These are phyloP conservation scores for Aristolochia californica DNA, from an alignment of 164 flowering plant species.

Conservation along the genomic window DNA sequence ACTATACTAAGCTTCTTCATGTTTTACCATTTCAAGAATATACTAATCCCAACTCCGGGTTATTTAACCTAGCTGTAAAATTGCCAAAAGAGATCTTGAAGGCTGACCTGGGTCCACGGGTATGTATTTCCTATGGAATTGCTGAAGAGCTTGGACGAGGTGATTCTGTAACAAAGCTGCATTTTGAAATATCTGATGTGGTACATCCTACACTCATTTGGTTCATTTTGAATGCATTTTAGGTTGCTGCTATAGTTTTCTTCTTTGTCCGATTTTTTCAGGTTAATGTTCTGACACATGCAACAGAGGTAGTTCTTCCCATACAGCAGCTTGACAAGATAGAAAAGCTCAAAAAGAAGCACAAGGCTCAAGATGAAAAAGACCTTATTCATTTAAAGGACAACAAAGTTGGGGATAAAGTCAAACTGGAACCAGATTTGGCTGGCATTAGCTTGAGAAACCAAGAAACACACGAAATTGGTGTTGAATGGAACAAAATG, in stretches of 20 bases:
- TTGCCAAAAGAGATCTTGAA: constrained; percentile 28
- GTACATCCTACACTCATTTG: constrained; percentile 22
- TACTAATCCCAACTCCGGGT: constrained; percentile 53
- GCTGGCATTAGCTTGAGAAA: constrained; percentile 18
- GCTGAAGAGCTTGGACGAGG: constrained; percentile 41
- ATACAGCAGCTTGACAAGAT: constrained; percentile 29
- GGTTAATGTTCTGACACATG: constrained; percentile 61
- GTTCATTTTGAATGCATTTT: not conserved
- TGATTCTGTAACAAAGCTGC: constrained; percentile 44
- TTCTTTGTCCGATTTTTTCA: constrained; percentile 12
- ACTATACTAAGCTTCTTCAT: constrained; percentile 36
- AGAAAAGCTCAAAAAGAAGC: constrained; percentile 34
- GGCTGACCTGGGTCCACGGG: constrained; percentile 46
- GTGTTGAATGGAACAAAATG: constrained; percentile 14
- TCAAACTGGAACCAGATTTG: constrained; percentile 10
- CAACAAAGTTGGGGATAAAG: constrained; percentile 13
- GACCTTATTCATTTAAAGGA: constrained; percentile 11
- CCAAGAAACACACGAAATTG: constrained; percentile 11
- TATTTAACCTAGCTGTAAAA: constrained; percentile 51
- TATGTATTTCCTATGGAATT: constrained; percentile 42
- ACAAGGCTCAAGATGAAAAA: constrained; percentile 24
- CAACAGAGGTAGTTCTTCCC: constrained; percentile 38
- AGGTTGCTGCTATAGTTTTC: not conserved
- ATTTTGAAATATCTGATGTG: constrained; percentile 49
- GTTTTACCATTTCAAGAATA: constrained; percentile 66